phyloP scores from a whole-genome alignment of 805 yeast genomes.

The Kodamaea lidongshanica region DNA sequence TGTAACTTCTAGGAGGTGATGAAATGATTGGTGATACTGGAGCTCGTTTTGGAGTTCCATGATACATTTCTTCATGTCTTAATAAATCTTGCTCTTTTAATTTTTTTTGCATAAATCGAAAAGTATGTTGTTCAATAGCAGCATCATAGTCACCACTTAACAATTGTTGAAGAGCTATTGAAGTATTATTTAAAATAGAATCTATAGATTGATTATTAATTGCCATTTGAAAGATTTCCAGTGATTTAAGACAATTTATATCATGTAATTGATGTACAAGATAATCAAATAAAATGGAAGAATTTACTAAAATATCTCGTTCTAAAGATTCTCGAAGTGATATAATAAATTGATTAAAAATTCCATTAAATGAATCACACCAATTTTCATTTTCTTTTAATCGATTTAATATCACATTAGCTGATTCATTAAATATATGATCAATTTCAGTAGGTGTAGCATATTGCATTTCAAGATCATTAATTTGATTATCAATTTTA shows the following conservation, averaged over 20 bases:
- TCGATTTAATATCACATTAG: slow-evolving; percentile 39
- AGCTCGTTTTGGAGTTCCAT: slow-evolving; percentile 12
- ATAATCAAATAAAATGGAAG: slow-evolving; percentile 52
- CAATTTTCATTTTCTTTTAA: slow-evolving; percentile 53
- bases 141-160: slow-evolving; percentile 32
- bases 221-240: not conserved
- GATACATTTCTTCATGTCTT: too few species aligned
- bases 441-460: slow-evolving; percentile 48
- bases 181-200: slow-evolving; percentile 1
- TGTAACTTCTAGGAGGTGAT: slow-evolving; percentile 21
- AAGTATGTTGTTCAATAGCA: slow-evolving; percentile 24
- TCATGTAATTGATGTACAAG: slow-evolving; percentile 23
- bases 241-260: slow-evolving; percentile 7
- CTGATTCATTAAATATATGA: slow-evolving; percentile 41
- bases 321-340: slow-evolving; percentile 45
- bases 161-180: slow-evolving; percentile 14
- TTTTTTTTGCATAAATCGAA: slow-evolving; percentile 23
- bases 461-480: slow-evolving; percentile 46
- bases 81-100: slow-evolving; percentile 11
- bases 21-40: slow-evolving; percentile 22
- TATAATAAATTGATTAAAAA: slow-evolving; percentile 37
- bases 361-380: slow-evolving; percentile 39
- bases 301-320: slow-evolving; percentile 47
- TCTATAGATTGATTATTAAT: not conserved
- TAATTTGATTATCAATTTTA: slow-evolving; percentile 41